Evolutionary conservation across 108 stramenopile species (phyloP).

Genomic region (Stephanodiscus triporus): DNA sequence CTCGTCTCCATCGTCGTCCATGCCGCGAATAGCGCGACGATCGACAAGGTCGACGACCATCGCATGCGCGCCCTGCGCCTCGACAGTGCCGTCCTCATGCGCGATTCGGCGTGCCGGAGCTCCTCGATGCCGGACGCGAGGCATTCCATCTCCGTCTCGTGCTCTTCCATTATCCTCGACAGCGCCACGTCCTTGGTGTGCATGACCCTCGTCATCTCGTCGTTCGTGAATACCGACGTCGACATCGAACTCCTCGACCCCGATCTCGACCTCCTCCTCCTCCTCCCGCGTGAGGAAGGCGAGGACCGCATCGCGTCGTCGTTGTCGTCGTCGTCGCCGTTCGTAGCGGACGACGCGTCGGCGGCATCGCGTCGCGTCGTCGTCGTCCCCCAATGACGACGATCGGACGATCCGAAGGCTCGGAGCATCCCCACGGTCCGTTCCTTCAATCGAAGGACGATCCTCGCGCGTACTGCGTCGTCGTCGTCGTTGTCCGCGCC

Average conservation of each 20-base stretch:
- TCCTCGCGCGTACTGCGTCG: too few species aligned
- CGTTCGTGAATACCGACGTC: conserved; percentile 6
- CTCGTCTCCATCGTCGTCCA: too few species aligned
- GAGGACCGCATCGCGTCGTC: not conserved
- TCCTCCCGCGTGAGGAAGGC: not conserved
- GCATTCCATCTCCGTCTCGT: conserved; percentile 36
- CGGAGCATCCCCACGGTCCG: conserved; percentile 25
- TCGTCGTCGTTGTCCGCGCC: too few species aligned
- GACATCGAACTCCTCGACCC: not conserved
- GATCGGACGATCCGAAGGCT: conserved; percentile 24
- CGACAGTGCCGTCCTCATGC: not conserved
- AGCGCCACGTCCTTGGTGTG: conserved; percentile 28
- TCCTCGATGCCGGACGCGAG: conserved; percentile 18
- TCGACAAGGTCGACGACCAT: not conserved
- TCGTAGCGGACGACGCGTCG: not conserved
- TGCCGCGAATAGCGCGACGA: too few species aligned
- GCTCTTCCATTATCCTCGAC: conserved; percentile 42
- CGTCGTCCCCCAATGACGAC: too few species aligned
- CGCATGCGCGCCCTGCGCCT: not conserved
- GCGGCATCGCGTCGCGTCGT: not conserved
- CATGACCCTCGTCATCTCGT: conserved; percentile 31
- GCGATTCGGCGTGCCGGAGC: conserved; percentile 4
- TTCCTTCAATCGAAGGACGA: conserved; percentile 17
- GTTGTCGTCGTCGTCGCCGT: not conserved
- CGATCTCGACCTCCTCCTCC: conserved; percentile 4